A percentile compares a stretch with the other conserved stretches of the same genome.
Conservation (phyloP, 768 basidiomycete species). For the Auriculariales sp. region DNA sequence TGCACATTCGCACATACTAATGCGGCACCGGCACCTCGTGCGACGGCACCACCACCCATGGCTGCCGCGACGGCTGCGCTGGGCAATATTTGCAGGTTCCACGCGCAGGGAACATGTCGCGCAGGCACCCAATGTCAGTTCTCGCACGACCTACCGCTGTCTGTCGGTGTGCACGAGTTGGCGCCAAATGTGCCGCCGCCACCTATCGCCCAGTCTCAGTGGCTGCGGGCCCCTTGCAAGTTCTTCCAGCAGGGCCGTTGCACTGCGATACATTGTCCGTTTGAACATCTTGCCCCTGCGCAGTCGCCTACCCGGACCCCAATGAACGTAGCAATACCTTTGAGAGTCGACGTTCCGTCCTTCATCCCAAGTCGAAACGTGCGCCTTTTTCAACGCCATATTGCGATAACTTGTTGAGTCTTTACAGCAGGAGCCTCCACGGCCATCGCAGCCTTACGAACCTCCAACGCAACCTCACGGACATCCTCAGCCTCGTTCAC, state of each 20-base stretch:
- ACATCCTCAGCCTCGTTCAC: background rate
- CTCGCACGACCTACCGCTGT: constrained; percentile 13
- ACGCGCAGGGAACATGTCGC: background rate
- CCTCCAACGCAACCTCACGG: background rate
- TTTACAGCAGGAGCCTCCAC: background rate
- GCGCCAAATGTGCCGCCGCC: constrained; percentile 25
- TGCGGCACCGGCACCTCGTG: background rate
- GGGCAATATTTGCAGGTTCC: constrained; percentile 6
- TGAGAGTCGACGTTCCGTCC: too few relatives aligned
- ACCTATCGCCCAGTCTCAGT: constrained; percentile 11
- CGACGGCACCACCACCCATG: background rate
- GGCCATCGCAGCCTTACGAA: background rate
- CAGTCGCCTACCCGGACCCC: background rate
- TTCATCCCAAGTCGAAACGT: background rate
- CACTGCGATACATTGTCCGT: constrained; percentile 15
- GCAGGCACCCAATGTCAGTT: constrained; percentile 7
- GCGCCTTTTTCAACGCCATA: background rate
- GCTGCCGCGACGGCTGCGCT: too few relatives aligned
- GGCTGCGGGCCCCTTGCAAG: constrained; percentile 1
- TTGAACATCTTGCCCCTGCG: constrained; percentile 8
- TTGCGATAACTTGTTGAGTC: background rate
- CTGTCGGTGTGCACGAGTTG: constrained; percentile 19
- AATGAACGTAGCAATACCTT: background rate
- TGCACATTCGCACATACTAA: constrained; percentile 15
- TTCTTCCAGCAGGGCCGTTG: background rate